phyloP scores from a whole-genome alignment of 805 yeast genomes.

The Sugiyamaella boreocaroliniensis region DNA sequence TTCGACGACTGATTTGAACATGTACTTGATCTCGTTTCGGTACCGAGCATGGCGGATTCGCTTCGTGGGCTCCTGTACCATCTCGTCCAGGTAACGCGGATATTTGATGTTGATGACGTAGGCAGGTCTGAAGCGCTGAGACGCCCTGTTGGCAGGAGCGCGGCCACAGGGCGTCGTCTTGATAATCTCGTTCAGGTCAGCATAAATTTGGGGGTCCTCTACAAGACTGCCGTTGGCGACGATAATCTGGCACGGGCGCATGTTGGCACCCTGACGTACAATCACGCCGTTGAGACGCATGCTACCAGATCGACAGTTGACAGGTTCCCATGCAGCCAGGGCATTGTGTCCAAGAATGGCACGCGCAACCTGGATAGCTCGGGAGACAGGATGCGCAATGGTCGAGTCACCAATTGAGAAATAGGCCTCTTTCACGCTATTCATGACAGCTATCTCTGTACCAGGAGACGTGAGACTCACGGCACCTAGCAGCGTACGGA shows the following conservation, averaged over 20 bases:
- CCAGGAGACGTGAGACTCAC: too few species aligned
- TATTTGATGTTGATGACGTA: neutral
- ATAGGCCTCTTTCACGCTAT: too few species aligned
- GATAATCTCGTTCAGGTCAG: neutral
- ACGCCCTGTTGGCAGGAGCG: neutral
- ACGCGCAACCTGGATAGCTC: neutral
- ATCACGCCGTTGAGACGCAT: neutral
- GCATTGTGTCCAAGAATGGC: neutral
- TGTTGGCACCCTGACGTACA: neutral
- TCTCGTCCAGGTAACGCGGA: neutral
- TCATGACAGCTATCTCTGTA: too few species aligned
- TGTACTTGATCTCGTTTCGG: neutral
- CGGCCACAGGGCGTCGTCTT: neutral
- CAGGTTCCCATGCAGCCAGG: neutral
- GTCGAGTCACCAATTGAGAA: neutral
- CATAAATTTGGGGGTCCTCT: neutral
- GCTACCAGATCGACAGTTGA: neutral
- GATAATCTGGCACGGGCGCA: neutral
- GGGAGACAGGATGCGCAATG: neutral
- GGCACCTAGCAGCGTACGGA: too few species aligned
- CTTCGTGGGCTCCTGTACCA: constrained; percentile 3
- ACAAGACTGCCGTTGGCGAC: neutral
- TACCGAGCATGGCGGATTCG: neutral
- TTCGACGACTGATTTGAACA: neutral
- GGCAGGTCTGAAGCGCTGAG: neutral